phyloP scores from a whole-genome alignment of 768 basidiomycete species.

The Krasilnikovozyma curviuscula region DNA sequence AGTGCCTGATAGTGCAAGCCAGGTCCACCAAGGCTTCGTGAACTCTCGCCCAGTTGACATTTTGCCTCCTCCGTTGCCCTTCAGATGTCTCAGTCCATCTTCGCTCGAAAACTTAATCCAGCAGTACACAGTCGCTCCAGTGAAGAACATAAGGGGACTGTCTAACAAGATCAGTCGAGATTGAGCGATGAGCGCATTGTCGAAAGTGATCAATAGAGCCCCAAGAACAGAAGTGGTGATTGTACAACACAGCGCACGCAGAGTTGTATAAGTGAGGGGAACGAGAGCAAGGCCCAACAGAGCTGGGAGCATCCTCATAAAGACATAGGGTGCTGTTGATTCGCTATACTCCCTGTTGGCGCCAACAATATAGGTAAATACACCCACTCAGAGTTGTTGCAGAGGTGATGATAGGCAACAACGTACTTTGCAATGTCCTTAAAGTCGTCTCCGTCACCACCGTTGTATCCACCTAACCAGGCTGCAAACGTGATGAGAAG shows the following conservation, averaged over 20 bases:
- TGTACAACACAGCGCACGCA: constrained; percentile 78
- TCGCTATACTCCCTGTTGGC: constrained; percentile 41
- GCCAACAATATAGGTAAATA: neutral
- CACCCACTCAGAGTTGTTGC: neutral
- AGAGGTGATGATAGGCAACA: neutral
- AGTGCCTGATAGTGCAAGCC: constrained; percentile 70
- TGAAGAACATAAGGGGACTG: constrained; percentile 96
- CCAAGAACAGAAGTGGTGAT: constrained; percentile 82
- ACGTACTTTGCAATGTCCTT: constrained; percentile 86
- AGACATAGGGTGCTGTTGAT: constrained; percentile 75
- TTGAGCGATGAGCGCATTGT: constrained; percentile 89
- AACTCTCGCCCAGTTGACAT: constrained; percentile 36
- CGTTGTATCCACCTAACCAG: constrained; percentile 63
- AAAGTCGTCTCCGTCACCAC: constrained; percentile 74
- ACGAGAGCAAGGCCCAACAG: constrained; percentile 70
- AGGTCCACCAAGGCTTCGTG: constrained; percentile 74
- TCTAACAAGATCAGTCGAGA: constrained; percentile 93
- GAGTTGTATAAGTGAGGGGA: constrained; percentile 77
- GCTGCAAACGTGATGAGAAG: constrained; percentile 81
- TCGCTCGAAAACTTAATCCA: constrained; percentile 87
- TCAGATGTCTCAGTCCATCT: constrained; percentile 31
- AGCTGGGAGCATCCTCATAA: constrained; percentile 93
- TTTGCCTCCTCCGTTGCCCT: constrained; percentile 3
- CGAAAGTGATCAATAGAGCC: constrained; percentile 79
- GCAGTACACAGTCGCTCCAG: constrained; percentile 64